Conservation (phyloP, 441 rosid species). For the Croton setiger region DNA sequence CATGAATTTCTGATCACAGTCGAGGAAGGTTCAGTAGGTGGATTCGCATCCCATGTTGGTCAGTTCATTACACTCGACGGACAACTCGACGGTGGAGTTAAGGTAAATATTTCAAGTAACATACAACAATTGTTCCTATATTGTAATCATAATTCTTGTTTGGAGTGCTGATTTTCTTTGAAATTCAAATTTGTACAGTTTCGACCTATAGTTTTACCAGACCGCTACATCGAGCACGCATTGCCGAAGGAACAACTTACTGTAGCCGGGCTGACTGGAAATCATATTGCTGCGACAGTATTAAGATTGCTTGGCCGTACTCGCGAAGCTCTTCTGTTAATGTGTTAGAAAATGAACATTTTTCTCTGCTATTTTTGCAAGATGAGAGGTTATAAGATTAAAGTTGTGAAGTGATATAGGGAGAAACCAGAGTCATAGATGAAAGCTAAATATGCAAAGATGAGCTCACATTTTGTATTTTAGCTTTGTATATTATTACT, state of each 20-base stretch:
- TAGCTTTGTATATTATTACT: background rate
- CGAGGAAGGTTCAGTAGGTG: constrained; percentile 92
- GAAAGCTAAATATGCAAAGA: background rate
- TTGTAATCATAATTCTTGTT: background rate
- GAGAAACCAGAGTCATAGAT: background rate
- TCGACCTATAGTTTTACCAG: constrained; percentile 89
- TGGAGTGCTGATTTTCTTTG: background rate
- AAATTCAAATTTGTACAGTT: constrained; percentile 44
- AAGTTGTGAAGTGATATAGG: background rate
- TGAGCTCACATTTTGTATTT: background rate
- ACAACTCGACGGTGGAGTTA: constrained; percentile 67
- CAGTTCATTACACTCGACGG: constrained; percentile 90
- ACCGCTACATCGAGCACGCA: constrained; percentile 72
- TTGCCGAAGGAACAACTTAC: constrained; percentile 72
- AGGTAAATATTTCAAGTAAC: constrained; percentile 38
- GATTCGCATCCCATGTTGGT: constrained; percentile 87
- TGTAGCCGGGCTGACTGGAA: constrained; percentile 80
- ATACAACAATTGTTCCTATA: background rate
- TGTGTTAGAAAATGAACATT: constrained; percentile 42
- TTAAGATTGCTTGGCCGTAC: constrained; percentile 75
- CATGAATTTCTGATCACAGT: constrained; percentile 73
- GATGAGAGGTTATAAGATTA: background rate
- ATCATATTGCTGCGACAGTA: constrained; percentile 87
- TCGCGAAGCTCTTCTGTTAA: constrained; percentile 82
- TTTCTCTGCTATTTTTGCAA: background rate